Conservation (phyloP, 106 monocot species). For the Chionographis japonica region DNA sequence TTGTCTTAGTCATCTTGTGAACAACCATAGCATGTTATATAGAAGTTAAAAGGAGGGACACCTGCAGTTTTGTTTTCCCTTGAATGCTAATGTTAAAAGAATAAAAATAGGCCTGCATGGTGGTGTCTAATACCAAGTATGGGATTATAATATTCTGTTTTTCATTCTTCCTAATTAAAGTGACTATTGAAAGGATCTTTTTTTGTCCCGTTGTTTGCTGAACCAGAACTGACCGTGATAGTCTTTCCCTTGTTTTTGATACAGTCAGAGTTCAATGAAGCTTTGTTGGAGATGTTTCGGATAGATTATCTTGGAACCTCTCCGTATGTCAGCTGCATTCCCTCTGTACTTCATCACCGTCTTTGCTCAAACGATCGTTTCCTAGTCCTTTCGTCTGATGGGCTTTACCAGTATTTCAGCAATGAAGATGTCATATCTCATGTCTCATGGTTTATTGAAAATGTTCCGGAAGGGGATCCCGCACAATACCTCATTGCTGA, state of each 20-base stretch:
- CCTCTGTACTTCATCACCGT: conserved; percentile 74
- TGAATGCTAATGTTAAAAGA: too few species aligned
- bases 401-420: conserved; percentile 96
- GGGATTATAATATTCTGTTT: too few species aligned
- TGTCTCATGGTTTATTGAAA: conserved; percentile 92
- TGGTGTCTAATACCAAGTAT: too few species aligned
- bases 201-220: not conserved
- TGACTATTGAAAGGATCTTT: too few species aligned
- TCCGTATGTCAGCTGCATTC: conserved; percentile 83
- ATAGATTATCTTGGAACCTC: conserved; percentile 73
- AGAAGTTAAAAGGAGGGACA: too few species aligned
- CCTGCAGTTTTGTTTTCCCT: too few species aligned
- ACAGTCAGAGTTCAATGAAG: conserved; percentile 85
- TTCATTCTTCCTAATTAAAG: too few species aligned
- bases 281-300: conserved; percentile 87
- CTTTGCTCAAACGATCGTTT: conserved; percentile 71
- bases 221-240: not conserved
- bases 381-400: conserved; percentile 85
- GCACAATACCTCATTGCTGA: conserved; percentile 93
- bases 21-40: too few species aligned
- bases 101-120: too few species aligned
- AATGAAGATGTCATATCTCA: conserved; percentile 95
- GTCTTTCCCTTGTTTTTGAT: conserved; percentile 1
- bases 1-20: too few species aligned
- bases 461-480: conserved; percentile 86